Base-by-base conservation (phyloP, 2,329 filamentous ascomycete species). In the Phaeomoniella chlamydospora region DNA sequence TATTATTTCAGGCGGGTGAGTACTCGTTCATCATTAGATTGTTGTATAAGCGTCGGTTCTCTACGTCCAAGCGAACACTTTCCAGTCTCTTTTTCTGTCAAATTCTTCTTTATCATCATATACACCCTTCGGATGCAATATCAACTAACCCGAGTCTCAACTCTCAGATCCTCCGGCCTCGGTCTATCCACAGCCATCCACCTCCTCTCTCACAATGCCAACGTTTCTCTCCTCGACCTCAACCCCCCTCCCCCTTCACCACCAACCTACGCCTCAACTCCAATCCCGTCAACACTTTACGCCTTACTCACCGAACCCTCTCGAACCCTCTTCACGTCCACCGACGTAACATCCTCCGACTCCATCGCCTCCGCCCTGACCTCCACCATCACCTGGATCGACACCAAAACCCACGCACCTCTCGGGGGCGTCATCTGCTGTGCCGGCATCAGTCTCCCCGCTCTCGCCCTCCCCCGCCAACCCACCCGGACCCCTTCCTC, bases 171-270 rank as follows among this genome's bases (percentile, higher is more conserved):
- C 35, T 43, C 41, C 29, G 47, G 47, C 30, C 42, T 49, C 18
- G 47, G 47, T 10, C 42, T 48, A 9, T 44, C 47, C 30, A 49
- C 47, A 5, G 37, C 42, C 32, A 33, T 33, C n/a, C 26, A 38
- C 15, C 41, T 49, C 33, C 35, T 47, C 6, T 34, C 41, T 30
- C 37, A 40, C 22, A 45, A 44, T 33, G 45, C 44, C 32, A 43
- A 48, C 32, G 44, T 49, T 30, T 48, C 47, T 9, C 41, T 48
- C 31, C 38, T 49, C 26, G 47, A 49, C 38, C 40, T 49, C 29
- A 49, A 49, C 30, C 42, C 46, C 29, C 45, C 45, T 9, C 42
- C 45, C 6, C 18, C 37, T 5, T 34, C 40, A 4, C 36, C 38
- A 3, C 14, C 41, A 15, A 36, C 42, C 37, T n/a, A n/a, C n/a